A percentile compares a stretch with the other conserved stretches of the same genome.
Evolutionary conservation across 257 asterid genomes (phyloP).

Genomic region (Petunia axillaris): DNA sequence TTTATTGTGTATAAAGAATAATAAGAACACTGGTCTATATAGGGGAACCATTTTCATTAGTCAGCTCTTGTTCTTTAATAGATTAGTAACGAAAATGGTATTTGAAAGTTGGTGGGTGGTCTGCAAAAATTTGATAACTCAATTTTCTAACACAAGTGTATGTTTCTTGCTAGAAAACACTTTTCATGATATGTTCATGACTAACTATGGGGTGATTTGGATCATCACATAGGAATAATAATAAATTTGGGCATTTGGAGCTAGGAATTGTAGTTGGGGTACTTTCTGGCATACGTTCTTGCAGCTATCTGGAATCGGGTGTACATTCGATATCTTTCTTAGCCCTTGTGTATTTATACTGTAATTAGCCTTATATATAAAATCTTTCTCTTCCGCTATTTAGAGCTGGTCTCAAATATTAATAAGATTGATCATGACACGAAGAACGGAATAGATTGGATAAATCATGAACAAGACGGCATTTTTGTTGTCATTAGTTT

Average conservation of each 20-base stretch:
- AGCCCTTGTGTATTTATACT: too few relatives aligned
- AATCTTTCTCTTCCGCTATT: too few relatives aligned
- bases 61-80: background rate
- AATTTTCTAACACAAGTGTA: background rate
- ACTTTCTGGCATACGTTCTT: conserved; percentile 19
- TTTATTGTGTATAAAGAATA: background rate
- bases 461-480: too few relatives aligned
- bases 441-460: too few relatives aligned
- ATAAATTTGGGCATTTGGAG: background rate
- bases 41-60: background rate
- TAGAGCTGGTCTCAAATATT: too few relatives aligned
- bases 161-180: conserved; percentile 6
- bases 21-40: background rate
- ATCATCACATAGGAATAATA: background rate
- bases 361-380: too few relatives aligned
- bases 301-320: background rate
- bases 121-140: background rate
- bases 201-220: background rate
- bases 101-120: background rate
- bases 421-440: too few relatives aligned
- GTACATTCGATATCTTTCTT: background rate
- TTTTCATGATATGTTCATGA: background rate
- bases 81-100: background rate
- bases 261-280: background rate
- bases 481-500: too few relatives aligned